Conservation (phyloP, 2,329 filamentous ascomycete species). For the Didymella keratinophila region DNA sequence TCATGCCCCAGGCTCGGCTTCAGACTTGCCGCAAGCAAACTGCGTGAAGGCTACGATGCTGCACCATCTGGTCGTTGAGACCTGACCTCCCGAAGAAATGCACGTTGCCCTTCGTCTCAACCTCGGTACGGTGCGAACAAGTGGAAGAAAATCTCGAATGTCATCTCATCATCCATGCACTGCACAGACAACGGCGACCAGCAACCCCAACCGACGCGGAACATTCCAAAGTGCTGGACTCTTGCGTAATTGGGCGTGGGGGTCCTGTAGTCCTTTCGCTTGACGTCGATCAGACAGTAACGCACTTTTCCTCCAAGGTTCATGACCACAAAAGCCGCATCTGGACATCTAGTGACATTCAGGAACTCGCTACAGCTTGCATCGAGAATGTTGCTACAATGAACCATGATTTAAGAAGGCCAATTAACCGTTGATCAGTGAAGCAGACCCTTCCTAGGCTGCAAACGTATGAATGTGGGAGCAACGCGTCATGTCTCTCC, state of each 20-base stretch:
- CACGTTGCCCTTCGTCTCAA: neutral
- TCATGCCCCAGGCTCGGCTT: neutral
- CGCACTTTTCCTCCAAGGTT: neutral
- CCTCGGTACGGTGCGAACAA: constrained; percentile 5
- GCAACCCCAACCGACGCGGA: constrained; percentile 1
- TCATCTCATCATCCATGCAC: constrained; percentile 12
- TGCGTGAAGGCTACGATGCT: neutral
- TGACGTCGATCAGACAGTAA: constrained; percentile 16
- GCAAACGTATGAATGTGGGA: constrained; percentile 11
- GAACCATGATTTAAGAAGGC: neutral
- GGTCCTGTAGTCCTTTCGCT: constrained; percentile 7
- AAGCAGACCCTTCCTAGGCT: neutral
- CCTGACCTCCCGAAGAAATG: neutral
- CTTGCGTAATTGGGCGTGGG: constrained; percentile 13
- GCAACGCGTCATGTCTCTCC: constrained; percentile 8
- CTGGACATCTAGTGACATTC: constrained; percentile 10
- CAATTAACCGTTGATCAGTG: neutral
- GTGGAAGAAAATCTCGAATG: constrained; percentile 6
- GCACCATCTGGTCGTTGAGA: neutral
- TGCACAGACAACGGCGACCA: constrained; percentile 7
- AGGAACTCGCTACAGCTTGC: constrained; percentile 1
- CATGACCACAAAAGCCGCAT: neutral
- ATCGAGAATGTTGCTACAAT: neutral
- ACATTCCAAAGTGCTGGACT: constrained; percentile 1
- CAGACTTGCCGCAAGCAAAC: neutral